A percentile compares a stretch with the other conserved stretches of the same genome.
Evolutionary conservation across 1,284 basidiomycete species (phyloP).

Genomic region (Ceratobasidium sp.): DNA sequence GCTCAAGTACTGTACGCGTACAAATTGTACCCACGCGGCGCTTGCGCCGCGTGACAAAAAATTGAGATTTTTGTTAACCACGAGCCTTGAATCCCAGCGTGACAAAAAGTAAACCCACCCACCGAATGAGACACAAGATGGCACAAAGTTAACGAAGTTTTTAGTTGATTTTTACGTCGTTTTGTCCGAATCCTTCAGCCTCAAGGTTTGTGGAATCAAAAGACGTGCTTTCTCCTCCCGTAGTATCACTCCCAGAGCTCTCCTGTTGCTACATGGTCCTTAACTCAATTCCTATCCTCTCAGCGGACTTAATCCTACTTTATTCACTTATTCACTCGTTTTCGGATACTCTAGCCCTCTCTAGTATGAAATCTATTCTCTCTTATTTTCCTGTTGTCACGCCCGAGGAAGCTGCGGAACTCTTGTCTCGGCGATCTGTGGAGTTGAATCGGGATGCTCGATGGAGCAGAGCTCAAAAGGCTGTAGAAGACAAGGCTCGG

Average conservation of each 20-base stretch:
- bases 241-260: background rate
- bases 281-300: background rate
- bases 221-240: background rate
- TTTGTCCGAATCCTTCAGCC: conserved; percentile 1
- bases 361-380: background rate
- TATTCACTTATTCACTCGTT: background rate
- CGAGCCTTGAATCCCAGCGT: background rate
- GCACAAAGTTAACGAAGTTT: background rate
- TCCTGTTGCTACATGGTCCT: background rate
- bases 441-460: background rate
- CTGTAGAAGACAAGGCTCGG: background rate
- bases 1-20: conserved; percentile 10
- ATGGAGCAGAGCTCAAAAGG: background rate
- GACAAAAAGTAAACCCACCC: background rate
- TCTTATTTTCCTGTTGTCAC: background rate
- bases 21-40: conserved; percentile 13
- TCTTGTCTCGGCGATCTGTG: background rate
- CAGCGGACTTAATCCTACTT: background rate
- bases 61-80: conserved; percentile 6
- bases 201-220: background rate
- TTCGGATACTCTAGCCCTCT: background rate
- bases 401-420: conserved; percentile 4
- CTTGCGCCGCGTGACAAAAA: conserved; percentile 8
- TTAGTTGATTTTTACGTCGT: background rate
- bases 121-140: background rate